These are phyloP conservation scores for Gossypium schwendimanii DNA, from an alignment of 441 rosid genomes.

Conservation along the genomic window DNA sequence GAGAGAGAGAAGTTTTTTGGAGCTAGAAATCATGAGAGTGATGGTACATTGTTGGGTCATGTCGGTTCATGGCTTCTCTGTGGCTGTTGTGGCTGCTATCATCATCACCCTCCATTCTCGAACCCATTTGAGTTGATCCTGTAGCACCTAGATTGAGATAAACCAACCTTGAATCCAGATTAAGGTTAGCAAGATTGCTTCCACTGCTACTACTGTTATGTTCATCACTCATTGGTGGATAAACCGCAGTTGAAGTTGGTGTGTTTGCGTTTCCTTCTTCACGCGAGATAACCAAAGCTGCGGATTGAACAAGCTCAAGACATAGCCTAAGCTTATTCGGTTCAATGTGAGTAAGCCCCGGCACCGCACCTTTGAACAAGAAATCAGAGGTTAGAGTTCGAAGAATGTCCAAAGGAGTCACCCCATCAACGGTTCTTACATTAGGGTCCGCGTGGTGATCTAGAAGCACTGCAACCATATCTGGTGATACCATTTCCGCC, in stretches of 20 bases:
- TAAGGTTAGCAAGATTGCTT: conserved; percentile 33
- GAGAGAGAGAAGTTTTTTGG: not conserved
- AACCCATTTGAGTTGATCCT: conserved; percentile 50
- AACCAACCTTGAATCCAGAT: conserved; percentile 79
- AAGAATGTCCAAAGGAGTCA: conserved; percentile 83
- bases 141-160: conserved; percentile 83
- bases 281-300: conserved; percentile 86
- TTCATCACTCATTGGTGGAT: conserved; percentile 62
- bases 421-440: conserved; percentile 81
- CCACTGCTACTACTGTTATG: conserved; percentile 56
- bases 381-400: conserved; percentile 96
- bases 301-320: conserved; percentile 93
- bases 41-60: conserved; percentile 63
- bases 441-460: conserved; percentile 98
- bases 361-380: conserved; percentile 95
- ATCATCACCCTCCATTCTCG: conserved; percentile 46
- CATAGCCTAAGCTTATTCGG: conserved; percentile 94
- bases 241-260: conserved; percentile 40
- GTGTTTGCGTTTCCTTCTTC: conserved; percentile 69
- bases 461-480: conserved; percentile 90
- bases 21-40: conserved; percentile 41
- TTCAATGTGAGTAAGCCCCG: conserved; percentile 84
- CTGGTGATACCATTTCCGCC: conserved; percentile 96
- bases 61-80: conserved; percentile 57
- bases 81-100: conserved; percentile 44